phyloP scores from a whole-genome alignment of 345 rosid genomes.

The Dipteronia sinensis region DNA sequence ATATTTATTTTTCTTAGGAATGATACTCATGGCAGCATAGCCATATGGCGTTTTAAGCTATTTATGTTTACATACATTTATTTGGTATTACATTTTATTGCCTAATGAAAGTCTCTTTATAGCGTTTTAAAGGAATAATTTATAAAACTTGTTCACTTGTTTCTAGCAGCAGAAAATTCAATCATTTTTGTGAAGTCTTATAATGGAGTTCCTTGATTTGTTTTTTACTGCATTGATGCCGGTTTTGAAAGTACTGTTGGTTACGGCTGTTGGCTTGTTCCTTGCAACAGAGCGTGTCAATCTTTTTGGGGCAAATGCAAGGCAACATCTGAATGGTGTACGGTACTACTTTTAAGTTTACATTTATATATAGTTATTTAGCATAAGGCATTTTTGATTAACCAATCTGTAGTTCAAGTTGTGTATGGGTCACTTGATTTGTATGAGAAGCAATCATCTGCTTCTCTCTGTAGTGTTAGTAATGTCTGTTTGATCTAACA shows the following conservation, averaged over 20 bases:
- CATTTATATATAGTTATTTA: too few relatives aligned
- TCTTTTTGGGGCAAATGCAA: constrained; percentile 27
- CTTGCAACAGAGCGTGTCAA: constrained; percentile 35
- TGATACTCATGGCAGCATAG: background rate
- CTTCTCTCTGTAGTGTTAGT: background rate
- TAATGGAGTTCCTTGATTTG: constrained; percentile 31
- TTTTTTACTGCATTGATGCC: constrained; percentile 39
- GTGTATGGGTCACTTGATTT: background rate
- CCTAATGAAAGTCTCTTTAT: background rate
- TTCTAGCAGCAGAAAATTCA: background rate
- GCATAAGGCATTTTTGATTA: too few relatives aligned
- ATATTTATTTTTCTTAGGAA: background rate
- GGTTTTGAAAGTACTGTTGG: constrained; percentile 37
- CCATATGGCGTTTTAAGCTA: background rate
- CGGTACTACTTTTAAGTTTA: background rate
- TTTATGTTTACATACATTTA: background rate
- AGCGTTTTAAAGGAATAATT: background rate
- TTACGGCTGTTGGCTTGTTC: constrained; percentile 28
- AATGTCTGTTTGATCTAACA: background rate
- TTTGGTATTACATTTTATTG: background rate
- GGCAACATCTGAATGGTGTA: constrained; percentile 28
- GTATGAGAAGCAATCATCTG: background rate
- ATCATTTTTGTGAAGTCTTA: background rate
- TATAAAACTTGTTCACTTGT: background rate
- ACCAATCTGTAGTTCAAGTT: background rate